Conservation (phyloP, 345 rosid genomes). For the Sonneratia caseolaris region DNA sequence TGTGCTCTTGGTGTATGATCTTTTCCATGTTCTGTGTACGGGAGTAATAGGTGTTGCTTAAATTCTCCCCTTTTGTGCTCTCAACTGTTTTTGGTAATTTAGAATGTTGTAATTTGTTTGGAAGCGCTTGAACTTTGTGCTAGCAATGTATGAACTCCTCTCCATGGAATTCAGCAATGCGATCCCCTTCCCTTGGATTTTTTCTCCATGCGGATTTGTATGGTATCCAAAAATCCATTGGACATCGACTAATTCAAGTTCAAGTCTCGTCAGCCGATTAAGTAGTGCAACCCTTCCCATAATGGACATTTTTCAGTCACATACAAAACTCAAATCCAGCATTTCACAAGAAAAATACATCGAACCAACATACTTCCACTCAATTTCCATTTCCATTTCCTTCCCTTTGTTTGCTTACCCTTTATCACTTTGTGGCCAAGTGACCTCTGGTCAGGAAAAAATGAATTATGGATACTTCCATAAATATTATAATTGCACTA, state of each 20-base stretch:
- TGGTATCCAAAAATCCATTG: too few species aligned
- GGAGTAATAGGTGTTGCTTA: conserved; percentile 46
- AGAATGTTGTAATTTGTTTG: conserved; percentile 46
- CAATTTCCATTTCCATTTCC: background rate
- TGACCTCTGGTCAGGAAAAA: conserved; percentile 10
- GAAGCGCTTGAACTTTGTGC: conserved; percentile 39
- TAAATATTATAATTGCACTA: conserved; percentile 4
- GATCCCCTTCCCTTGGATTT: conserved; percentile 20
- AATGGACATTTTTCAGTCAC: too few species aligned
- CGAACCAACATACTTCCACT: too few species aligned
- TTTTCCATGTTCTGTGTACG: conserved; percentile 5
- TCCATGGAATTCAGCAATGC: conserved; percentile 3
- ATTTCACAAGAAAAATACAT: too few species aligned
- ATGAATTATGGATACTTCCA: conserved; percentile 9
- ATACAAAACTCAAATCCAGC: too few species aligned
- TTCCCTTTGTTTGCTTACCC: conserved; percentile 11
- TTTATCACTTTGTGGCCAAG: conserved; percentile 1
- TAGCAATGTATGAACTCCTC: background rate
- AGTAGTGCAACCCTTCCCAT: too few species aligned
- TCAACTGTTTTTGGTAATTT: conserved; percentile 9
- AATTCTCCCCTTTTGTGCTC: background rate
- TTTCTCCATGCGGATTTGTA: too few species aligned
- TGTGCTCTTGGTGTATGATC: background rate
- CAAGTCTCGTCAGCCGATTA: too few species aligned
- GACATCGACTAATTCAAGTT: too few species aligned